These are phyloP conservation scores for Marvania coccoides DNA, from an alignment of 139 green algal species.

Conservation along the genomic window DNA sequence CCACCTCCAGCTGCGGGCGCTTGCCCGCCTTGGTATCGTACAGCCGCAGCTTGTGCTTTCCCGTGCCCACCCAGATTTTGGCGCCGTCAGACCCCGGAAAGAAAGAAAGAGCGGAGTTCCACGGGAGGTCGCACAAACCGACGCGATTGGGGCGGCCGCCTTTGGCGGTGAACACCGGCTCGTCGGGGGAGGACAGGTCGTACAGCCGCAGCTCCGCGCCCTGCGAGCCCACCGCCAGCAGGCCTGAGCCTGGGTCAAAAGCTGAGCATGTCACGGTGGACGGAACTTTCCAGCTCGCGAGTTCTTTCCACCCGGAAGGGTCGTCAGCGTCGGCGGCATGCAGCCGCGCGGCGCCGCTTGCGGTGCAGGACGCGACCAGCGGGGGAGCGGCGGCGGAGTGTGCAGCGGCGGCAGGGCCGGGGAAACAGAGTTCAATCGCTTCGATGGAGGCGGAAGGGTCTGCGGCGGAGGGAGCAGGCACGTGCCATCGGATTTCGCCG, in stretches of 20 bases:
- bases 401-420: background rate
- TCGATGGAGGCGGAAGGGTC: background rate
- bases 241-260: background rate
- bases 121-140: slow-evolving; percentile 26
- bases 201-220: slow-evolving; percentile 32
- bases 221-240: slow-evolving; percentile 26
- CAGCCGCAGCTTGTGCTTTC: slow-evolving; percentile 33
- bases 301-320: background rate
- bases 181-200: slow-evolving; percentile 3
- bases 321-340: background rate
- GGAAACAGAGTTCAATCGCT: background rate
- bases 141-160: slow-evolving; percentile 35
- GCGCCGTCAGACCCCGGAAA: background rate
- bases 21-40: slow-evolving; percentile 39
- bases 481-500: background rate
- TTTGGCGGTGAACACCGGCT: slow-evolving; percentile 28
- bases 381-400: slow-evolving; percentile 1
- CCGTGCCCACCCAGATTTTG: slow-evolving; percentile 27
- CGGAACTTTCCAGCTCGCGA: background rate
- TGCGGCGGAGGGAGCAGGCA: background rate
- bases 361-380: slow-evolving; percentile 7
- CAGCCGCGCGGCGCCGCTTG: slow-evolving; percentile 1
- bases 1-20: slow-evolving; percentile 50
- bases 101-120: slow-evolving; percentile 22
- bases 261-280: background rate